A percentile compares a stretch with the other conserved stretches of the same genome.
These are phyloP conservation scores for Lathyrus aphaca DNA, from an alignment of 306 rosid genomes.

Conservation along the genomic window DNA sequence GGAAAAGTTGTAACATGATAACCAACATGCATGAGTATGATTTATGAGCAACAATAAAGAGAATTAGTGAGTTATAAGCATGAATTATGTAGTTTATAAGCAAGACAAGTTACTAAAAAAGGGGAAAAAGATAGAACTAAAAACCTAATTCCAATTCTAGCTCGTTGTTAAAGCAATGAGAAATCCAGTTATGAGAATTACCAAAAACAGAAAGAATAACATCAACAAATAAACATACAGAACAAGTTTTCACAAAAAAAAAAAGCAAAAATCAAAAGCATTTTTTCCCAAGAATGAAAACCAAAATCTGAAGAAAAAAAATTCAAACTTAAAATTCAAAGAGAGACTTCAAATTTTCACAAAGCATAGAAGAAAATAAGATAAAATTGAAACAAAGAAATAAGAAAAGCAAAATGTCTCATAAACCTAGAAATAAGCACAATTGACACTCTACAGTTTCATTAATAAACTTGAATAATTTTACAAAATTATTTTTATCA, in stretches of 20 bases:
- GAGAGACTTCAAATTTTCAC: constrained; percentile 32
- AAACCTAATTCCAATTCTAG: constrained; percentile 41
- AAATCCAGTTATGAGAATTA: constrained; percentile 25
- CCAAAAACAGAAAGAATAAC: constrained; percentile 15
- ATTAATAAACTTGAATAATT: too few species aligned
- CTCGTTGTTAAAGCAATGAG: neutral
- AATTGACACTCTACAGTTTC: too few species aligned
- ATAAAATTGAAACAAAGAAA: too few species aligned
- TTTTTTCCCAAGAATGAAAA: constrained; percentile 28
- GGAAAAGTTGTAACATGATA: too few species aligned
- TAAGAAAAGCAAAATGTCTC: too few species aligned
- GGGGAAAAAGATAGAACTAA: constrained; percentile 18
- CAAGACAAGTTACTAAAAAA: neutral
- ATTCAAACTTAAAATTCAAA: constrained; percentile 5
- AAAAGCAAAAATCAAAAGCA: constrained; percentile 25
- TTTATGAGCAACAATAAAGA: constrained; percentile 16
- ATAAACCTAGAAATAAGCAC: too few species aligned
- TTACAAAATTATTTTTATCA: too few species aligned
- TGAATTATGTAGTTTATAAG: constrained; percentile 23
- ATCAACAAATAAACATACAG: neutral
- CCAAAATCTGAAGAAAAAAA: constrained; percentile 16
- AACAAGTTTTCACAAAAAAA: neutral
- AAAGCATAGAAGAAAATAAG: constrained; percentile 1
- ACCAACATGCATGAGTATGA: neutral
- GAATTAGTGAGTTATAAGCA: constrained; percentile 35